phyloP scores from a whole-genome alignment of 495 filamentous ascomycete species.

The Penicillium coprophilum region DNA sequence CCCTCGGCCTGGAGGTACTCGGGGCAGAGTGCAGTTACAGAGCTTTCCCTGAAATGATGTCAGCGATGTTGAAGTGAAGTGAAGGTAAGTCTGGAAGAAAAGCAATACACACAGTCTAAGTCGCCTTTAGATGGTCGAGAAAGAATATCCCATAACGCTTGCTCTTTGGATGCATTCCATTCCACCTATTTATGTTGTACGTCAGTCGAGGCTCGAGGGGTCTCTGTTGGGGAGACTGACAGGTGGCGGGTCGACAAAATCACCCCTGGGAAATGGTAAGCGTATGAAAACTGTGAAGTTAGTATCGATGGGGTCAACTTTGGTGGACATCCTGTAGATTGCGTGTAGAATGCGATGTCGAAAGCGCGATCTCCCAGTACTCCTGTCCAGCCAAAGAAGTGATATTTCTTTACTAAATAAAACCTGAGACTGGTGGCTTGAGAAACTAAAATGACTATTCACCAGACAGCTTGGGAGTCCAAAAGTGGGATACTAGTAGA shows the following conservation, averaged over 20 bases:
- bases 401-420: not conserved
- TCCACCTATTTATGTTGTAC: conserved; percentile 49
- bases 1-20: not conserved
- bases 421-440: not conserved
- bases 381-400: not conserved
- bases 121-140: conserved; percentile 70
- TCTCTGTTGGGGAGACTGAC: conserved; percentile 47
- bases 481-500: not conserved
- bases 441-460: not conserved
- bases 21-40: conserved; percentile 57
- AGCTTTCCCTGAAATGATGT: conserved; percentile 65
- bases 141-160: conserved; percentile 84
- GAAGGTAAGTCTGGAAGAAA: not conserved
- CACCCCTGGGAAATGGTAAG: conserved; percentile 79
- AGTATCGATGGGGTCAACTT: conserved; percentile 24
- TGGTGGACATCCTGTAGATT: conserved; percentile 18
- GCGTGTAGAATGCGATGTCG: conserved; percentile 10
- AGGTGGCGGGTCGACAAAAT: conserved; percentile 86
- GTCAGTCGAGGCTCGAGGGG: conserved; percentile 10
- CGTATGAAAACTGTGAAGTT: conserved; percentile 79
- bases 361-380: not conserved
- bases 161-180: conserved; percentile 81
- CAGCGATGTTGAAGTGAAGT: conserved; percentile 24
- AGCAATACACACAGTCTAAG: conserved; percentile 68
- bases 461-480: not conserved